Percentiles rank a stretch among this genome's conserved stretches.
Conservation (phyloP, 305 asterid species). For the Withania somnifera region DNA sequence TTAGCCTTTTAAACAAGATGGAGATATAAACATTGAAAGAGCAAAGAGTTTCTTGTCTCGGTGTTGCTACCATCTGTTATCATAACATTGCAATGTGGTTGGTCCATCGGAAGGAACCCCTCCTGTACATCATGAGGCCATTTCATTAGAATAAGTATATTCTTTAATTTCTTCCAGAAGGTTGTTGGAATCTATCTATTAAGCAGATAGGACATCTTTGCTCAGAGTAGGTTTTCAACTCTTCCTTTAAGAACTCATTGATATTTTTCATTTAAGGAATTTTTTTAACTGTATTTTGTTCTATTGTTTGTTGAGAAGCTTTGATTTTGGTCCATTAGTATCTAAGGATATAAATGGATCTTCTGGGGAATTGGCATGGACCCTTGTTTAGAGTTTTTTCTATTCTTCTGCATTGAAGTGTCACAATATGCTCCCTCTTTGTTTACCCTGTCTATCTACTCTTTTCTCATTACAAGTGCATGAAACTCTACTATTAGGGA, state of each 20-base stretch:
- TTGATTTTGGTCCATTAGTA: neutral
- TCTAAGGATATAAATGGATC: neutral
- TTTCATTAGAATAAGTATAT: neutral
- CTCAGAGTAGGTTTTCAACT: neutral
- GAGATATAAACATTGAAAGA: neutral
- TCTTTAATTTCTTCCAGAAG: neutral
- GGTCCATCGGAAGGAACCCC: neutral
- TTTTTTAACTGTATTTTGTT: neutral
- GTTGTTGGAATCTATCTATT: neutral
- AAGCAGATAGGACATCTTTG: neutral
- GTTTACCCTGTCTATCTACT: neutral
- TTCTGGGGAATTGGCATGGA: neutral
- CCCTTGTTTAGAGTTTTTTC: neutral
- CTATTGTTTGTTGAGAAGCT: neutral
- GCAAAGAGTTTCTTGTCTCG: neutral
- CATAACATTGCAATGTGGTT: neutral
- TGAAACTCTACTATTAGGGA: neutral
- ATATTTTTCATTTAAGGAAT: neutral
- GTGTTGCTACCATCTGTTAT: neutral
- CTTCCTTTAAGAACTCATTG: neutral
- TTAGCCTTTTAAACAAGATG: neutral
- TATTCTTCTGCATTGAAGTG: too few species aligned
- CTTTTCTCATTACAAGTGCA: neutral
- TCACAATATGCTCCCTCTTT: too few species aligned
- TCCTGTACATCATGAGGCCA: neutral